Conservation (phyloP, 371 early-diverging fungal species). For the Mucor velutinosus region DNA sequence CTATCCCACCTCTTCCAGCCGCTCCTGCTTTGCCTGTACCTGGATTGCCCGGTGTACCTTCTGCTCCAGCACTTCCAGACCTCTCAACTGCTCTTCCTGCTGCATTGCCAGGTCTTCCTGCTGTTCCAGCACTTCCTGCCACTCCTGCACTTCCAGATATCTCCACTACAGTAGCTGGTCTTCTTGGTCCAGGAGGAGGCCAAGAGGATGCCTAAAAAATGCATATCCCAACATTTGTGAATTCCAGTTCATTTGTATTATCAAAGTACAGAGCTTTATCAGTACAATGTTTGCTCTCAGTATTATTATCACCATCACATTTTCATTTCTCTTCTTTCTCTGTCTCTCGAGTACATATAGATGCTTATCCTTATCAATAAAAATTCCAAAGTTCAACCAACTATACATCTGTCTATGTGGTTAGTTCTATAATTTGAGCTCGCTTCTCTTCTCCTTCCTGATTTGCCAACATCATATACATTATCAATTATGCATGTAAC, state of each 20-base stretch:
- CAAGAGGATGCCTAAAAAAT: not conserved
- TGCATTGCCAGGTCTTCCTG: not conserved
- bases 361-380: not conserved
- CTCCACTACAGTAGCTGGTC: not conserved
- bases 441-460: not conserved
- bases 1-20: not conserved
- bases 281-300: not conserved
- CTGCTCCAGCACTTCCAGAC: not conserved
- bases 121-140: not conserved
- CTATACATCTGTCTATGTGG: not conserved
- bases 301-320: not conserved
- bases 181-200: not conserved
- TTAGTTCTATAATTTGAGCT: not conserved
- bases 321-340: not conserved
- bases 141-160: not conserved
- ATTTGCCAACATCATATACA: not conserved
- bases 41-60: not conserved
- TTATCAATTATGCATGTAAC: not conserved
- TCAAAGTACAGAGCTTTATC: not conserved
- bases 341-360: not conserved
- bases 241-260: not conserved
- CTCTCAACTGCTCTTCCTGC: not conserved
- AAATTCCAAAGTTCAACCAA: not conserved
- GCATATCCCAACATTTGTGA: not conserved
- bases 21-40: not conserved